Evolutionary conservation across 495 filamentous ascomycete genomes (phyloP).

Genomic region (Trichocladium uniseriatum): DNA sequence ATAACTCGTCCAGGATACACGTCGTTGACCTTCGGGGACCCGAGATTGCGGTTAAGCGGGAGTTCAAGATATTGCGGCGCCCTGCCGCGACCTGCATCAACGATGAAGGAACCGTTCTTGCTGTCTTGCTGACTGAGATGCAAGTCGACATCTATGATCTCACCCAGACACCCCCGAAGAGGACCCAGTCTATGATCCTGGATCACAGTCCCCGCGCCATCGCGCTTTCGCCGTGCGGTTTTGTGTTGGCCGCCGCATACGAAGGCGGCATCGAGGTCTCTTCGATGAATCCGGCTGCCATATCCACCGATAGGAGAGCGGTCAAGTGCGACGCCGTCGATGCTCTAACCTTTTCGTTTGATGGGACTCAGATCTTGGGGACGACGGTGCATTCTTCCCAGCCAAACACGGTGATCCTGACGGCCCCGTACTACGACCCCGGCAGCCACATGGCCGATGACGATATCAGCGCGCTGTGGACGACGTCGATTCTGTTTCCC

Average conservation of each 20-base stretch:
- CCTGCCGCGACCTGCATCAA: conserved; percentile 70
- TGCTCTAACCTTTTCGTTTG: conserved; percentile 68
- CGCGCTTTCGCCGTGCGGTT: conserved; percentile 68
- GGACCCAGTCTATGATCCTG: conserved; percentile 59
- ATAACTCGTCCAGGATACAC: conserved; percentile 79
- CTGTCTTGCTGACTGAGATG: conserved; percentile 71
- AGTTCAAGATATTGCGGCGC: conserved; percentile 69
- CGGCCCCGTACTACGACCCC: conserved; percentile 68
- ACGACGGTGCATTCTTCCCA: conserved; percentile 56
- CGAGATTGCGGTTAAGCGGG: conserved; percentile 55
- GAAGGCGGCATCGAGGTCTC: conserved; percentile 80
- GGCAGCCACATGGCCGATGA: conserved; percentile 50
- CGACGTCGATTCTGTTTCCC: conserved; percentile 79
- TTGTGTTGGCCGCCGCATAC: conserved; percentile 78
- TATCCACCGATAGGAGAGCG: conserved; percentile 60
- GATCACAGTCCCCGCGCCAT: conserved; percentile 71
- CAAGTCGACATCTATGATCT: conserved; percentile 76
- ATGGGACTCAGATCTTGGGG: conserved; percentile 77
- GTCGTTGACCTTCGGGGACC: conserved; percentile 57
- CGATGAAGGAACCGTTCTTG: conserved; percentile 67
- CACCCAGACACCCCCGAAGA: conserved; percentile 48
- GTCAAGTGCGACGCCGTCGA: conserved; percentile 78
- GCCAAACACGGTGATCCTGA: conserved; percentile 66
- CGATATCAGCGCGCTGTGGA: conserved; percentile 71
- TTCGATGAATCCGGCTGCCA: conserved; percentile 53